Evolutionary conservation across 1,139 yeast genomes (phyloP), one percentile per base, ranked within the genome.

Genomic region (Blastobotrys apis): DNA sequence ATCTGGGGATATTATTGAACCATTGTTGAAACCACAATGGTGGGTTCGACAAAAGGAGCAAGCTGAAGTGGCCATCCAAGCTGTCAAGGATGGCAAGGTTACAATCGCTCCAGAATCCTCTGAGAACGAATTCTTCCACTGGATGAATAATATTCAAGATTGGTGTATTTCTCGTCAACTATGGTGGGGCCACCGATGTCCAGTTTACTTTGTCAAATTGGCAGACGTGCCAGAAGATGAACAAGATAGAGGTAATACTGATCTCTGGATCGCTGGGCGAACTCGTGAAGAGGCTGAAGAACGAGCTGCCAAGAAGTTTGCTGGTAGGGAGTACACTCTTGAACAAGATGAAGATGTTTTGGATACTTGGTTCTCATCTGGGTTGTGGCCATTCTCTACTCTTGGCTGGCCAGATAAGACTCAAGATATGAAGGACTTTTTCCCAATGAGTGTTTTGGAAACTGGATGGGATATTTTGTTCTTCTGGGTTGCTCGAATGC

Each of bases 181-280:
- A 62, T 92, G 98, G 98, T 92, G 98, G 98, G 98, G 98, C 55
- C 98, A 92, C 72, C 81, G 97, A 72, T 87, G 96, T 69, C 98
- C 98, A 20, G 96, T 86, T 40, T 92, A 94, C 71, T 87, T 87
- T 57, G 87, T 90, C 51, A 72, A 74, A 44, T 71, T 87, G 48
- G 96, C 87, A 62, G 94, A 92, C 47, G 75, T 77, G 58, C 71
- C 68, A 30, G 65, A 59, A 29, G 62, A 62, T 43, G 62, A 67
- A 43, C 67, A 71, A 51, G 72, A 69, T 51, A 74, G 77, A 52
- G 84, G 78, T 58, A 84, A 83, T 62, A 86, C 83, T 56, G 69
- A 75, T 38, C 83, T 74, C 71, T 92, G 98, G 98, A 79, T 92
- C 60, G 86, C 97, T 47, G 98, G 95, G 53, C 80, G 94, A 68